Evolutionary conservation across 495 filamentous ascomycete species (phyloP), one percentile per base, ranked within the genome.

Genomic region (Neurospora africana): DNA sequence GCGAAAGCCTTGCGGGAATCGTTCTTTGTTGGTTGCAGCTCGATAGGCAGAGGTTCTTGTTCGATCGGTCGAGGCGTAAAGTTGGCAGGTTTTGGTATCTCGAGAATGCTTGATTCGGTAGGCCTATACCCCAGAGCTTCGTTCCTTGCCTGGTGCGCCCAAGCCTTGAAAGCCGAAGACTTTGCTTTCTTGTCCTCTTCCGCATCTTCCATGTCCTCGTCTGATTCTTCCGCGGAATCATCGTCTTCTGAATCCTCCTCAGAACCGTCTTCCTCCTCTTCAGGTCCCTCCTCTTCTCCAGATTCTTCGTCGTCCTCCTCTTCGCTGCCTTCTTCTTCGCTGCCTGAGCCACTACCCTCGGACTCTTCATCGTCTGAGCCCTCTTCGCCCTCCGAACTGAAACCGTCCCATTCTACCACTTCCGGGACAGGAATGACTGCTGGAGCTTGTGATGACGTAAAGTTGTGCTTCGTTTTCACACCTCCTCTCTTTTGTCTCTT

Each of bases 131-230:
- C 86, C 41, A 86, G 79, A 10, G 90, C 89, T 74, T 93, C 88
- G 77, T 97, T 96, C 69, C 94, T 88, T 78, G 94, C 91, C 74
- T 92, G 89, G 36, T 89, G 88, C 17, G 96, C 95, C 95, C 95
- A 99, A 15, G 89, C 85, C 81, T 98, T 98, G 85, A 99, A 99
- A n/a, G 94, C 93, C 8, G 85, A 87, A 41, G 83, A 85, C 61
- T 84, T 83, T 5, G 71, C 75, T 27, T 76, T 79, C 21, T 81
- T 81, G 30, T 80, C 79, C 8, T 80, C 75, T 7, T 79, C 79
- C 2, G 77, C 79, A 10, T 77, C 74, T 4, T 78, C 76, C 0
- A 77, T 79, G n/a, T 78, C 71, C 40, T 79, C 78, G 23, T 70
- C 68, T 1, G 78, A 74, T 6, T 73, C 76, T 37, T 78, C 75